A percentile compares a stretch with the other conserved stretches of the same genome.
Conservation (phyloP, 2,329 filamentous ascomycete genomes). For the Blastomyces percursus region DNA sequence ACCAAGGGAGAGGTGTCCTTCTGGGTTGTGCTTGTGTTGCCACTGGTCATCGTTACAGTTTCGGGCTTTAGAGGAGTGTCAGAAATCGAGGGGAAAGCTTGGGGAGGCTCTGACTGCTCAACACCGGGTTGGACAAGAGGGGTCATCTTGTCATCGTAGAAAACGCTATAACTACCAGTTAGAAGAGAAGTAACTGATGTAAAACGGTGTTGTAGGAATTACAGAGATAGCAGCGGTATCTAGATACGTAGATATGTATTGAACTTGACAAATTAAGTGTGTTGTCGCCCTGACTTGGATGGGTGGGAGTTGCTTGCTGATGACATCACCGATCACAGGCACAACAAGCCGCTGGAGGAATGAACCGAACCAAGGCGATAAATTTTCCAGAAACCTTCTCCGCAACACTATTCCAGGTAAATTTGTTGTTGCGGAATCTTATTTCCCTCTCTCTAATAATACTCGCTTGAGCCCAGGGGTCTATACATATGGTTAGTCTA, state of each 20-base stretch:
- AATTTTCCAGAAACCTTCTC: too few relatives aligned
- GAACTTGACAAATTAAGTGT: too few relatives aligned
- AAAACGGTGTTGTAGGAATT: background rate
- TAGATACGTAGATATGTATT: too few relatives aligned
- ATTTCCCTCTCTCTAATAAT: background rate
- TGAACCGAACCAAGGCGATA: too few relatives aligned
- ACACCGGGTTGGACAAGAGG: background rate
- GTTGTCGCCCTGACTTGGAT: too few relatives aligned
- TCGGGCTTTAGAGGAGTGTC: background rate
- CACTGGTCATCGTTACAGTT: background rate
- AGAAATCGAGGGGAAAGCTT: background rate
- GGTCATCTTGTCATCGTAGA: background rate
- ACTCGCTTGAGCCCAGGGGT: background rate
- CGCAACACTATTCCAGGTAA: too few relatives aligned
- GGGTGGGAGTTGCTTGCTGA: too few relatives aligned
- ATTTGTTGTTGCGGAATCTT: background rate
- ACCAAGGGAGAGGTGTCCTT: slow-evolving; percentile 17
- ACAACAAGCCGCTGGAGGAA: too few relatives aligned
- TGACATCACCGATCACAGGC: too few relatives aligned
- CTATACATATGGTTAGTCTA: too few relatives aligned
- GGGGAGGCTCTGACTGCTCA: background rate
- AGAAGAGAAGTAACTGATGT: background rate
- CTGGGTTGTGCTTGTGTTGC: background rate
- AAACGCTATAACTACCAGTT: background rate
- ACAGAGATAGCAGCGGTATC: background rate